Evolutionary conservation across 768 basidiomycete species (phyloP), one percentile per base, ranked within the genome.

Genomic region (Strobilomyces dryophilus): DNA sequence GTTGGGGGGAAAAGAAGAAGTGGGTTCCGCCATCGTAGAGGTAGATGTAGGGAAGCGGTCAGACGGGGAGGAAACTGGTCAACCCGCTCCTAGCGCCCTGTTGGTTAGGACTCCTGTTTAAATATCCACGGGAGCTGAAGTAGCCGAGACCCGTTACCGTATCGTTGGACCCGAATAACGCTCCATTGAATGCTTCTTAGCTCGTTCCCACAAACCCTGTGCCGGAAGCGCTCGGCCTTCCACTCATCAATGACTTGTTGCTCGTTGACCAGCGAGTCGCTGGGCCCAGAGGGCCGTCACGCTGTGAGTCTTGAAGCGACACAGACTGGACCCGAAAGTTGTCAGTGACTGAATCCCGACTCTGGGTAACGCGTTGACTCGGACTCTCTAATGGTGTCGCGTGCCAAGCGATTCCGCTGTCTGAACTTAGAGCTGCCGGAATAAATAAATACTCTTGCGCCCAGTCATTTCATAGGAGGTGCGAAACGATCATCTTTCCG

Each of bases 131-230:
- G 63, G 58, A 44, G 24, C 24, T 26, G 47, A 55, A 56, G 44
- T 45, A 43, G 44, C 44, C 45, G 34, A n/a, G 24, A 46, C 39
- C 63, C 54, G n/a, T n/a, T n/a, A n/a, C n/a, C n/a, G 31, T 20
- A 39, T 34, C 7, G 0, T 12, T 50, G 67, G 54, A 36, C 14
- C 64, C 66, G 65, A 65, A 62, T 20, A 62, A 39, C 37, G 56
- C 39, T 18, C 39, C 39, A 39, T 24, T 24, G 24, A 4, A 24
- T 24, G 24, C 24, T 24, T 24, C 24, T 24, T 24, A 24, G 24
- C 24, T 2, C 24, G 4, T 62, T 63, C 55, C 40, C 61, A 64
- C 45, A 21, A 34, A 32, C 5, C 5, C 12, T 31, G 17, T 8
- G 8, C 14, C 12, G 15, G 34, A 31, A 47, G 9, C 26, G 45